These are phyloP conservation scores for Tieghemostelium lacteum DNA, from an alignment of 78 protist genomes.

Conservation along the genomic window DNA sequence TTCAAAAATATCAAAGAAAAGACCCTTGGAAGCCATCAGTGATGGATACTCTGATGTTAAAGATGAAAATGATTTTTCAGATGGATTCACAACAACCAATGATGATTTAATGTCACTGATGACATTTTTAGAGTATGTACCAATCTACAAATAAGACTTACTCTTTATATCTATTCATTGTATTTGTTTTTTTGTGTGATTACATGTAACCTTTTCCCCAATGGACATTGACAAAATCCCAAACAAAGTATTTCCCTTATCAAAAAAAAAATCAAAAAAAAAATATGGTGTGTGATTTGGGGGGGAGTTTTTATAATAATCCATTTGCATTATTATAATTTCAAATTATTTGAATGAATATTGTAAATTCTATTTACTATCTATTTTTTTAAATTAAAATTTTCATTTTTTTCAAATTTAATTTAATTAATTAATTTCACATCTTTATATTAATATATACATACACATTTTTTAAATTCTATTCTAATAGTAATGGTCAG, in stretches of 20 bases:
- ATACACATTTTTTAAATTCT: background rate
- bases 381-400: too few species aligned
- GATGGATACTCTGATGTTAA: background rate
- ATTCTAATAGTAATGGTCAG: background rate
- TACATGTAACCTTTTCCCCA: background rate
- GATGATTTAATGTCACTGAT: conserved; percentile 72
- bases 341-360: background rate
- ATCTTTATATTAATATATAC: background rate
- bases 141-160: background rate
- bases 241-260: background rate
- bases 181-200: background rate
- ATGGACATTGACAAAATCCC: background rate
- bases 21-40: conserved; percentile 19
- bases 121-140: conserved; percentile 75
- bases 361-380: background rate
- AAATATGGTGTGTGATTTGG: too few species aligned
- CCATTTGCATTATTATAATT: too few species aligned
- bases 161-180: background rate
- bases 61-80: conserved; percentile 16
- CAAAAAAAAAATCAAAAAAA: background rate
- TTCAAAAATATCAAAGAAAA: conserved; percentile 6
- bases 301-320: conserved; percentile 11
- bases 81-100: conserved; percentile 55
- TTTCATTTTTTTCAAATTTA: too few species aligned
- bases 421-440: too few species aligned